Conservation (phyloP, 805 yeast species). For the Metschnikowia lochheadii region DNA sequence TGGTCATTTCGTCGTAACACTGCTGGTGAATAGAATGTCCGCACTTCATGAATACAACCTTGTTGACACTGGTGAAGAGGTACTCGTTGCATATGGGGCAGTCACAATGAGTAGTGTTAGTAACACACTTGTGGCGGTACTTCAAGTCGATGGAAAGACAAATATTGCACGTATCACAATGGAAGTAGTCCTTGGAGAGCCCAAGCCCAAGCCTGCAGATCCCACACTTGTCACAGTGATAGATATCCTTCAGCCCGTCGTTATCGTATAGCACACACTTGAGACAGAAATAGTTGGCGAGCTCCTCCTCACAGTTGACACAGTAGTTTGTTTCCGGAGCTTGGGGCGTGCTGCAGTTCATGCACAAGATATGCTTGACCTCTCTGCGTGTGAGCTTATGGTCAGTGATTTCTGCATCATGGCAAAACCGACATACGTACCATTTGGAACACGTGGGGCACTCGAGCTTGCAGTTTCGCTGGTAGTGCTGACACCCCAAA, state of each 20-base stretch:
- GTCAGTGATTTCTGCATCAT: constrained; percentile 61
- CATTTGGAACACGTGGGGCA: constrained; percentile 72
- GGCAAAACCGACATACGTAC: constrained; percentile 84
- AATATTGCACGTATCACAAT: constrained; percentile 84
- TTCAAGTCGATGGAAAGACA: constrained; percentile 78
- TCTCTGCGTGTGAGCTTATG: constrained; percentile 51
- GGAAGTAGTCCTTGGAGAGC: constrained; percentile 83
- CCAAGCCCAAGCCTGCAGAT: constrained; percentile 90
- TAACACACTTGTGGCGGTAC: constrained; percentile 77
- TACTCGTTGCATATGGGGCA: constrained; percentile 93
- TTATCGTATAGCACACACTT: constrained; percentile 81
- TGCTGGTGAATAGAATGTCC: constrained; percentile 90
- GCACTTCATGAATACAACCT: constrained; percentile 88
- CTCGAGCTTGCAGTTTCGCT: constrained; percentile 76
- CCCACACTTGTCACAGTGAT: constrained; percentile 91
- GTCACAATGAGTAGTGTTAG: constrained; percentile 82
- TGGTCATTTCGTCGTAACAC: constrained; percentile 79
- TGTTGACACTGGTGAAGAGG: constrained; percentile 74
- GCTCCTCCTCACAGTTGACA: constrained; percentile 56
- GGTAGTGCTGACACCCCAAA: constrained; percentile 81
- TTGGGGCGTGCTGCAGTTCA: constrained; percentile 76
- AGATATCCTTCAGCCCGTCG: constrained; percentile 72
- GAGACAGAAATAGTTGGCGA: constrained; percentile 75
- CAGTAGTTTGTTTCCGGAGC: constrained; percentile 66
- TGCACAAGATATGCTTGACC: constrained; percentile 71